A percentile compares a stretch with the other conserved stretches of the same genome.
These are phyloP conservation scores for Herpetomonas tarakana DNA, from an alignment of 208 protist genomes.

Conservation along the genomic window DNA sequence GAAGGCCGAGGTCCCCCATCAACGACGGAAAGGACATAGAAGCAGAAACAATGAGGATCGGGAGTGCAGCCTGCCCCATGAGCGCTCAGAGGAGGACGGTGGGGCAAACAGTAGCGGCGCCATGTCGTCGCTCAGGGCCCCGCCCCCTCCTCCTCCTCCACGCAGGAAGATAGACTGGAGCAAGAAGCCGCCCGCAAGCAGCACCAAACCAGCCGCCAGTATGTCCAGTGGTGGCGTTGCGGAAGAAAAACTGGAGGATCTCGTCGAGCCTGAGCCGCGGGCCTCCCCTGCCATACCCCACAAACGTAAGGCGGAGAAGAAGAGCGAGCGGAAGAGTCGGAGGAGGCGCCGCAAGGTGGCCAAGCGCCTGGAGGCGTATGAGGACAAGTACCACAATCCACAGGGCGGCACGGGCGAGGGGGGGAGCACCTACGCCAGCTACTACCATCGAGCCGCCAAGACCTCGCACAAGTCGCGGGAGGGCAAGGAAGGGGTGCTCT, in stretches of 20 bases:
- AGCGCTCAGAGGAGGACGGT: too few relatives aligned
- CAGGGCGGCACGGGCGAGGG: not conserved
- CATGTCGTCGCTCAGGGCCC: too few relatives aligned
- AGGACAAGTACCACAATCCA: conserved; percentile 6
- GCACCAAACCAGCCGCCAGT: too few relatives aligned
- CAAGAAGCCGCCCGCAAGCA: too few relatives aligned
- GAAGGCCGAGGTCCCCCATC: not conserved
- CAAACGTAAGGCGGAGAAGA: conserved; percentile 6
- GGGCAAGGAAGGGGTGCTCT: not conserved
- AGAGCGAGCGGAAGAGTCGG: conserved; percentile 8
- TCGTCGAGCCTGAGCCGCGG: not conserved
- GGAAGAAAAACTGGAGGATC: not conserved
- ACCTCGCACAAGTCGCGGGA: not conserved
- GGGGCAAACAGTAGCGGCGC: too few relatives aligned
- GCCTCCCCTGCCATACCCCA: not conserved
- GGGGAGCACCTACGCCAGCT: conserved; percentile 54
- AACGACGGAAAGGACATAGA: conserved; percentile 5
- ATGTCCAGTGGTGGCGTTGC: too few relatives aligned
- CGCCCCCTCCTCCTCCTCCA: too few relatives aligned
- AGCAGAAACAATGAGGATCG: not conserved
- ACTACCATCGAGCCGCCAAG: conserved; percentile 30
- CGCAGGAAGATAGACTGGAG: too few relatives aligned
- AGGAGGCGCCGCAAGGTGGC: conserved; percentile 53
- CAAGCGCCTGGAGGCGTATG: conserved; percentile 29
- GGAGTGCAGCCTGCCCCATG: too few relatives aligned